phyloP scores from a whole-genome alignment of 768 basidiomycete species.

The Lactarius indigo region DNA sequence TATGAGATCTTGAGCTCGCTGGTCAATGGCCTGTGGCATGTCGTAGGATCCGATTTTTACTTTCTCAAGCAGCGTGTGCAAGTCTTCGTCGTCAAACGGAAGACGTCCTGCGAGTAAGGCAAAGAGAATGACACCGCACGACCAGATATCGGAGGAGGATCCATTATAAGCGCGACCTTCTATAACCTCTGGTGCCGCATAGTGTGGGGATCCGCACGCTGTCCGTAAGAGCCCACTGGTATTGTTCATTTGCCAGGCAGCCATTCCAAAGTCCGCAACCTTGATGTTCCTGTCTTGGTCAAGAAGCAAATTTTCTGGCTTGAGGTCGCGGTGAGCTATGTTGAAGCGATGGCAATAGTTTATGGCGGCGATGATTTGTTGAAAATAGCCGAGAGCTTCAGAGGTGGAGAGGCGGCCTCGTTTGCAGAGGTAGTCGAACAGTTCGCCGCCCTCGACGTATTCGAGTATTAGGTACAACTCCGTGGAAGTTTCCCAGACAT shows the following conservation, averaged over 20 bases:
- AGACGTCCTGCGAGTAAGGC: slow-evolving; percentile 82
- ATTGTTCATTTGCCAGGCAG: slow-evolving; percentile 75
- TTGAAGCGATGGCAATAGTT: slow-evolving; percentile 95
- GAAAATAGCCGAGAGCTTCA: slow-evolving; percentile 84
- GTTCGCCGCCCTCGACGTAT: slow-evolving; percentile 91
- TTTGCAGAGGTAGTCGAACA: slow-evolving; percentile 88
- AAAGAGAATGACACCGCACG: slow-evolving; percentile 90
- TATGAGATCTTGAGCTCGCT: slow-evolving; percentile 73
- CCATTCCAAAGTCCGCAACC: slow-evolving; percentile 97
- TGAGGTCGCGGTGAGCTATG: slow-evolving; percentile 86
- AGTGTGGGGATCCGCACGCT: slow-evolving; percentile 92
- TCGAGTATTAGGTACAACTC: slow-evolving; percentile 91
- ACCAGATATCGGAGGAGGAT: slow-evolving; percentile 91
- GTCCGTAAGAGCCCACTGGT: slow-evolving; percentile 63
- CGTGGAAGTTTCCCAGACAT: slow-evolving; percentile 93
- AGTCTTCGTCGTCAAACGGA: slow-evolving; percentile 93
- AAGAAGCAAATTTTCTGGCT: slow-evolving; percentile 90
- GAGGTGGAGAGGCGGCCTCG: slow-evolving; percentile 64
- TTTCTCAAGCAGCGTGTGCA: slow-evolving; percentile 71
- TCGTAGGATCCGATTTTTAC: slow-evolving; percentile 70
- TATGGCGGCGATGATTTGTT: slow-evolving; percentile 88
- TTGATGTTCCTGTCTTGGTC: slow-evolving; percentile 85
- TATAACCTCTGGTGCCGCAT: slow-evolving; percentile 91
- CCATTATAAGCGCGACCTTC: slow-evolving; percentile 82
- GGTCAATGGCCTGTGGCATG: slow-evolving; percentile 69